These are phyloP conservation scores for Malus hybrid DNA, from an alignment of 331 rosid species.

Conservation along the genomic window DNA sequence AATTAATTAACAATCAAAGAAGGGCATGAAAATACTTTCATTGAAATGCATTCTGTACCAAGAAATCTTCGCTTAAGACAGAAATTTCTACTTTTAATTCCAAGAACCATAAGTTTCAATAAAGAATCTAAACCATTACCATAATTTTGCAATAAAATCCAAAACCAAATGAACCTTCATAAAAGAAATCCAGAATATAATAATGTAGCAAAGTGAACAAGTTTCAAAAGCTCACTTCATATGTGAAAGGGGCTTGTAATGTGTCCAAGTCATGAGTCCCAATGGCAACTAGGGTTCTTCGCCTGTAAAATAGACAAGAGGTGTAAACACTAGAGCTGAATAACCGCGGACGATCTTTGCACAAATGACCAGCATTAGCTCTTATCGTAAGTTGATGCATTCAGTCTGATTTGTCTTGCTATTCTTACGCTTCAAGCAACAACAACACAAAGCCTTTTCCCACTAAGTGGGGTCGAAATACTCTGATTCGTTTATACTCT, in stretches of 20 bases:
- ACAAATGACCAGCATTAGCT: background rate
- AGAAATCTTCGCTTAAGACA: background rate
- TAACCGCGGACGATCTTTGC: background rate
- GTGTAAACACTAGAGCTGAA: constrained; percentile 13
- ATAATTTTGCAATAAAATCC: background rate
- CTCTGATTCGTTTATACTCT: background rate
- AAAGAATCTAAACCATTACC: background rate
- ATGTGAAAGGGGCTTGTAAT: constrained; percentile 76
- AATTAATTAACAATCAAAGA: no score
- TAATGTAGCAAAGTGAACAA: background rate
- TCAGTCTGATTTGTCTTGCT: background rate
- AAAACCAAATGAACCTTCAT: background rate
- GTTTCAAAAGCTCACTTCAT: constrained; percentile 60
- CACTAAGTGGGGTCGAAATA: no score
- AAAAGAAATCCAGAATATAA: background rate
- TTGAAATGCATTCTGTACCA: background rate
- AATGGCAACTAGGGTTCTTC: constrained; percentile 93
- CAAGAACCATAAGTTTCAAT: background rate
- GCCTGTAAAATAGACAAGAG: constrained; percentile 30
- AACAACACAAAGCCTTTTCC: no score
- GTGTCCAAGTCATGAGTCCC: constrained; percentile 97
- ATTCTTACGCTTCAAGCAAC: background rate
- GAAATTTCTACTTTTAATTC: background rate
- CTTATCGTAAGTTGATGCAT: background rate
- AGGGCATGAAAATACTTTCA: background rate